Base-by-base conservation (phyloP, 1,284 basidiomycete genomes). In the Cryptococcus sp. region DNA sequence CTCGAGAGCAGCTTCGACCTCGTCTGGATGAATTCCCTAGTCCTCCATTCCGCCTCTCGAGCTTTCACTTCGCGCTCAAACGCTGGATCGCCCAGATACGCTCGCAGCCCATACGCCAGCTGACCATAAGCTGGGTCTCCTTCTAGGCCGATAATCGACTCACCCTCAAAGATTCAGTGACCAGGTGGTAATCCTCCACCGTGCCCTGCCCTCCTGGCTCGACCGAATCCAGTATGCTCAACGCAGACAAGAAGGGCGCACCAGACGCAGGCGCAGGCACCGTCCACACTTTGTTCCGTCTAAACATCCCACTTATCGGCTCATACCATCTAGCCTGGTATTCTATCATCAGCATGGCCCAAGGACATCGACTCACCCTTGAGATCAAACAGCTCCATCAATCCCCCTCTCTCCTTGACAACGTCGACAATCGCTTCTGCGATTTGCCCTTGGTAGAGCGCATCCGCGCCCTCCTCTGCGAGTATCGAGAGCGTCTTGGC, bases 211-310 rank as follows among this genome's bases (percentile, higher is more conserved):
- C 47, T 18, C 48, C 38, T 7, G 51, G 41, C 6, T 53, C 43
- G 18, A 60, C 58, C 16, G 54, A 48, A 12, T 51, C 46, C 16
- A 70, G 48, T 21, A 62, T 66, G 4, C 56, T 56, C 50, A 70
- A 58, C 22, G 65, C 63, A 1, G 58, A 59, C 11, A 70, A 50
- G 43, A 59, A 62, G 21, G 66, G 57, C 0, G 62, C 61, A 1
- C 68, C 68, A 1, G 65, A 67, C 4, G 63, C 69, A 5, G 70
- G 70, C 6, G 70, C 69, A 0, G 68, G 66, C 1, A 58, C 38
- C 0, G 65, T 59, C 48, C 47, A 62, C 6, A 72, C 53, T 3
- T 45, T 64, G 45, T 65, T 51, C 12, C 53, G 60, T 14, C 56
- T 49, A 47, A 60, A 72, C 1, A 51, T 51, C 0, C 54, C 55